phyloP scores from a whole-genome alignment of 1,284 basidiomycete genomes.

The Ganoderma resinaceum region DNA sequence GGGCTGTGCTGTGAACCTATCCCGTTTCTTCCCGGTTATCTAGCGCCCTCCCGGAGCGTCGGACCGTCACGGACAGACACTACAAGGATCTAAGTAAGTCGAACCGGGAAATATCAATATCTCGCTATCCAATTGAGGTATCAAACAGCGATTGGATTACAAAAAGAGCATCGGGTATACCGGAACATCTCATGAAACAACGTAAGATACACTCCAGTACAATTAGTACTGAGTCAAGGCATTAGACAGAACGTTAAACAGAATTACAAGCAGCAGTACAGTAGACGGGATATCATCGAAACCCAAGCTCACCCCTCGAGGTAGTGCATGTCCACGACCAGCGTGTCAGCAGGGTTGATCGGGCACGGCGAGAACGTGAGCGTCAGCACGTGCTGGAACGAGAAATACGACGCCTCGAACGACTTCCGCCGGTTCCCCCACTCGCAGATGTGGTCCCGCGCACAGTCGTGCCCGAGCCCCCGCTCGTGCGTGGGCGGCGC shows the following conservation, averaged over 20 bases:
- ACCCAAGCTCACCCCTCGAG: neutral
- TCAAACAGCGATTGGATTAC: too few relatives aligned
- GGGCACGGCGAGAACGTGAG: conserved; percentile 10
- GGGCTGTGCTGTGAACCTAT: too few relatives aligned
- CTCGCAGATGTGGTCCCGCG: conserved; percentile 7
- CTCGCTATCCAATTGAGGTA: too few relatives aligned
- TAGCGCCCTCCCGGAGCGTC: too few relatives aligned
- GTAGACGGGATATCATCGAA: neutral
- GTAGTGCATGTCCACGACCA: conserved; percentile 9
- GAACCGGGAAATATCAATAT: too few relatives aligned
- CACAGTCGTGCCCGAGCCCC: neutral
- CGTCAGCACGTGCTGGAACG: neutral
- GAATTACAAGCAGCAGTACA: neutral
- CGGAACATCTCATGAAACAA: neutral
- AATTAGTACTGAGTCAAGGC: neutral
- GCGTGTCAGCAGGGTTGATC: conserved; percentile 13
- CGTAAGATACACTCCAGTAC: neutral
- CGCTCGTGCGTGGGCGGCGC: neutral
- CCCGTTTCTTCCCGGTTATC: too few relatives aligned
- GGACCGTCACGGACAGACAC: too few relatives aligned
- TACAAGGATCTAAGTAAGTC: too few relatives aligned
- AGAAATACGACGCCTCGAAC: conserved; percentile 6
- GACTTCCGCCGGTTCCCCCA: conserved; percentile 7
- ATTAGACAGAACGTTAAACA: neutral
- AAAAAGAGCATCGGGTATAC: too few relatives aligned